A percentile compares a stretch with the other conserved stretches of the same genome.
Conservation (phyloP, 2,329 filamentous ascomycete species). For the Botrytis sinoallii region DNA sequence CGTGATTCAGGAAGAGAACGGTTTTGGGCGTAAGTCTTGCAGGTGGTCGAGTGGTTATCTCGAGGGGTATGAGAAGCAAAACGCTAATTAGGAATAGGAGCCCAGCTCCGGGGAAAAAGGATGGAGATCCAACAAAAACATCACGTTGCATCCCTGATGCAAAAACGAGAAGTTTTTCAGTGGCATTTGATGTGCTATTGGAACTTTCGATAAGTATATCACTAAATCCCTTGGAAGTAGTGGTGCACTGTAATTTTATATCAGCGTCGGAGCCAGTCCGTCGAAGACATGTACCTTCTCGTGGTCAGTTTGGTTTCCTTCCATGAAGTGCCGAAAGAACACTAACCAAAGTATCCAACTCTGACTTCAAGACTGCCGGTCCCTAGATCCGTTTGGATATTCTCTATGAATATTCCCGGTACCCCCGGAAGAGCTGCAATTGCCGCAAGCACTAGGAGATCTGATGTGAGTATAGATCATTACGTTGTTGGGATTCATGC, state of each 20-base stretch:
- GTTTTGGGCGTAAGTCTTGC: neutral
- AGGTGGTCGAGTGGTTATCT: neutral
- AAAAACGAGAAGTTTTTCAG: neutral
- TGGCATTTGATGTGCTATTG: neutral
- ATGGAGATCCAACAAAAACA: slow-evolving; percentile 4
- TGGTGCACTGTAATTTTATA: neutral
- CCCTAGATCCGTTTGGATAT: neutral
- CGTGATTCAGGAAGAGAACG: neutral
- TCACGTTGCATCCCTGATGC: neutral
- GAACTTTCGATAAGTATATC: neutral
- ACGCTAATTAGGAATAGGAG: slow-evolving; percentile 4
- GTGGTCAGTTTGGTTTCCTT: neutral
- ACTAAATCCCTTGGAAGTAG: neutral
- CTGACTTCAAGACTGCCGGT: slow-evolving; percentile 3
- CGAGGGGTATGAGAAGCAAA: slow-evolving; percentile 3
- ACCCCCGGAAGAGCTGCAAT: slow-evolving; percentile 1
- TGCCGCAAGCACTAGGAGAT: neutral
- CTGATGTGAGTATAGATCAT: neutral
- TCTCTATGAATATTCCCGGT: slow-evolving; percentile 16
- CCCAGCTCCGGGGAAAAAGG: slow-evolving; percentile 5
- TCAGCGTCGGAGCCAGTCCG: slow-evolving; percentile 1
- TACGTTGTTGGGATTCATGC: too few relatives aligned
- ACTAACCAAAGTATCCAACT: slow-evolving; percentile 13
- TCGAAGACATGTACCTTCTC: slow-evolving; percentile 4
- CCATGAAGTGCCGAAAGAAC: fast-evolving